A percentile compares a stretch with the other conserved stretches of the same genome.
phyloP scores from a whole-genome alignment of 805 yeast species.

The Myxozyma monticola region DNA sequence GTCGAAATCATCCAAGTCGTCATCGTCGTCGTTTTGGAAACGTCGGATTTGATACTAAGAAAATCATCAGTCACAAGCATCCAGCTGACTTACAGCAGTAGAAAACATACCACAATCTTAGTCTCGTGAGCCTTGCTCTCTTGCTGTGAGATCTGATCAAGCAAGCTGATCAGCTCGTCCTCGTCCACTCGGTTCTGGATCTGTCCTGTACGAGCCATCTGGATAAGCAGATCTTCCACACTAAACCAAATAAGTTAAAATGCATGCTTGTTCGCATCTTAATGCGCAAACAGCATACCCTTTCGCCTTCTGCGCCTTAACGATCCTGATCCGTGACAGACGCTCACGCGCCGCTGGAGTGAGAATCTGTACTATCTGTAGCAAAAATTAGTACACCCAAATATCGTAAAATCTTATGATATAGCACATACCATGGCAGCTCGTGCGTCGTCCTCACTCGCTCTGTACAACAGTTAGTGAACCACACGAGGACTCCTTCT shows the following conservation, averaged over 20 bases:
- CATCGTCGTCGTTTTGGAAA: conserved; percentile 16
- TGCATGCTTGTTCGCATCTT: neutral
- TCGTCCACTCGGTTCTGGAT: conserved; percentile 73
- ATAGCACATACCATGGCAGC: conserved; percentile 21
- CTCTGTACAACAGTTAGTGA: neutral
- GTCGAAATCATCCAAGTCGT: conserved; percentile 22
- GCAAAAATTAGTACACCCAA: too few species aligned
- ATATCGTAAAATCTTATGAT: too few species aligned
- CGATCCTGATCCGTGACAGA: conserved; percentile 79
- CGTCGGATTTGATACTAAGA: conserved; percentile 27
- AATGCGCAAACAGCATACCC: conserved; percentile 42
- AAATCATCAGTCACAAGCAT: too few species aligned
- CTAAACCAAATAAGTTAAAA: conserved; percentile 14
- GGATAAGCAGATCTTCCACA: conserved; percentile 76
- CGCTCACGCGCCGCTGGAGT: conserved; percentile 86
- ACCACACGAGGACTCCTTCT: neutral
- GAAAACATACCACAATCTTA: conserved; percentile 57
- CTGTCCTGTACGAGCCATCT: conserved; percentile 75
- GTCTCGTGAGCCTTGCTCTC: conserved; percentile 56
- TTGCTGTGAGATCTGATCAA: conserved; percentile 77
- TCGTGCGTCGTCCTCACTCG: conserved; percentile 25
- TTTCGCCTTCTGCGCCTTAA: conserved; percentile 85
- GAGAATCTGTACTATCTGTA: conserved; percentile 62
- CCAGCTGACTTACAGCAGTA: too few species aligned
- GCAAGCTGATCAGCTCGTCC: conserved; percentile 74